Evolutionary conservation across 495 filamentous ascomycete species (phyloP).

Genomic region (Neurospora sp.): DNA sequence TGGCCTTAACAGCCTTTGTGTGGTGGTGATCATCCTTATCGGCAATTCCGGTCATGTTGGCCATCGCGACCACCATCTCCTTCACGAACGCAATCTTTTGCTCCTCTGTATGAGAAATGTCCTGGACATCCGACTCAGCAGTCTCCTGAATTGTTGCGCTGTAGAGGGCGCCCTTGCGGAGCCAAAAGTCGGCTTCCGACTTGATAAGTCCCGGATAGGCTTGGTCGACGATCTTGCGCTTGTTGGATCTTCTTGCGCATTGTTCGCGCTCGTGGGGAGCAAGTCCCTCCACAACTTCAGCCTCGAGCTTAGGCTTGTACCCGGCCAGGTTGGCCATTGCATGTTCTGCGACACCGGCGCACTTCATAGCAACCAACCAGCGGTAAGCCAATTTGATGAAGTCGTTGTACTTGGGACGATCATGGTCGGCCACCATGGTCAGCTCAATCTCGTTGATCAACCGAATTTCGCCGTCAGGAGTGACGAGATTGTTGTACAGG

Average conservation of each 20-base stretch:
- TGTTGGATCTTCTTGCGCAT: background rate
- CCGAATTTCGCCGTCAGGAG: no score
- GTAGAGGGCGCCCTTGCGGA: background rate
- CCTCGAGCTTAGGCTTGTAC: background rate
- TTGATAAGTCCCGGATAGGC: background rate
- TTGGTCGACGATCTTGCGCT: background rate
- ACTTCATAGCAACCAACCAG: background rate
- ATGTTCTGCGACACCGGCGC: background rate
- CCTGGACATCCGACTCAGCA: no score
- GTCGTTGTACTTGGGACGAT: background rate
- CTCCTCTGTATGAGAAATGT: background rate
- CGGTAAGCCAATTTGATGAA: background rate
- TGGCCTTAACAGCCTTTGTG: background rate
- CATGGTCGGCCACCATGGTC: background rate
- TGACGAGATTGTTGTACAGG: background rate
- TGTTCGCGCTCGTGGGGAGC: background rate
- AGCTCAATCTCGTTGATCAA: background rate
- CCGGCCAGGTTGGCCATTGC: background rate
- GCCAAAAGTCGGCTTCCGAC: background rate
- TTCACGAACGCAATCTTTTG: background rate
- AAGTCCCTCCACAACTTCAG: background rate
- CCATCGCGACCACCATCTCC: background rate
- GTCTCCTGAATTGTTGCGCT: no score
- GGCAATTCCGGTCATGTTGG: background rate
- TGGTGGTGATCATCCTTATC: background rate